phyloP scores from a whole-genome alignment of 805 yeast genomes.

The Barnettozyma vustinii region DNA sequence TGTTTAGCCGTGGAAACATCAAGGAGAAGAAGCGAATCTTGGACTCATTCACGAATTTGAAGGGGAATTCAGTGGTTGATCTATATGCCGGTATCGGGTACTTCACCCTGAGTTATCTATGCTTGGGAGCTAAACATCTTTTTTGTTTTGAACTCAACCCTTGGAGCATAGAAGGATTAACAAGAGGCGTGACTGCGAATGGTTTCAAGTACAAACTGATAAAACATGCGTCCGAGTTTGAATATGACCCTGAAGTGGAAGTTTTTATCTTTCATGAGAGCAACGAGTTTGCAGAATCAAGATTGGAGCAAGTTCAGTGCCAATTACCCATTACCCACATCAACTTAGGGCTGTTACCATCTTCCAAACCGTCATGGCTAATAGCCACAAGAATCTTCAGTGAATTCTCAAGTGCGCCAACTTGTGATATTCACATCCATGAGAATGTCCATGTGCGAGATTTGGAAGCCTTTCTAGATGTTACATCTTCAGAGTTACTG shows the following conservation, averaged over 20 bases:
- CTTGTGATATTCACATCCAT: slow-evolving; percentile 54
- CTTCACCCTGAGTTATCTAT: slow-evolving; percentile 65
- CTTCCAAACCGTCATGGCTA: slow-evolving; percentile 59
- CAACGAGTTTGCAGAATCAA: slow-evolving; percentile 44
- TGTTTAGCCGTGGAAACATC: slow-evolving; percentile 85
- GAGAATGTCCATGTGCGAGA: slow-evolving; percentile 56
- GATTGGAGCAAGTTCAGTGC: slow-evolving; percentile 28
- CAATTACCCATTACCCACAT: slow-evolving; percentile 43
- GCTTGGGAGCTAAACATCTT: slow-evolving; percentile 44
- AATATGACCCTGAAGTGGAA: slow-evolving; percentile 18
- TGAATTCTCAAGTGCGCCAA: slow-evolving; percentile 3
- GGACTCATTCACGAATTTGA: slow-evolving; percentile 32
- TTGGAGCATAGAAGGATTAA: slow-evolving; percentile 74
- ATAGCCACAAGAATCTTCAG: slow-evolving; percentile 30
- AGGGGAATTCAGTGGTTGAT: slow-evolving; percentile 50
- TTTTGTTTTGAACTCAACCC: slow-evolving; percentile 83
- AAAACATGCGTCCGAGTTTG: slow-evolving; percentile 27
- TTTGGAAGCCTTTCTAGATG: slow-evolving; percentile 25
- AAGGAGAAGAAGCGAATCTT: slow-evolving; percentile 71
- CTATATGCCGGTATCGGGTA: slow-evolving; percentile 85
- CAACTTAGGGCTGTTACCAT: slow-evolving; percentile 76
- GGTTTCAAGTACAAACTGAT: slow-evolving; percentile 35
- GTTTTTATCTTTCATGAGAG: slow-evolving; percentile 53
- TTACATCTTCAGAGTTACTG: slow-evolving; percentile 1
- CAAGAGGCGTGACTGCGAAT: slow-evolving; percentile 47